Base-by-base conservation (phyloP, 768 basidiomycete species). In the Scleroderma bovista region DNA sequence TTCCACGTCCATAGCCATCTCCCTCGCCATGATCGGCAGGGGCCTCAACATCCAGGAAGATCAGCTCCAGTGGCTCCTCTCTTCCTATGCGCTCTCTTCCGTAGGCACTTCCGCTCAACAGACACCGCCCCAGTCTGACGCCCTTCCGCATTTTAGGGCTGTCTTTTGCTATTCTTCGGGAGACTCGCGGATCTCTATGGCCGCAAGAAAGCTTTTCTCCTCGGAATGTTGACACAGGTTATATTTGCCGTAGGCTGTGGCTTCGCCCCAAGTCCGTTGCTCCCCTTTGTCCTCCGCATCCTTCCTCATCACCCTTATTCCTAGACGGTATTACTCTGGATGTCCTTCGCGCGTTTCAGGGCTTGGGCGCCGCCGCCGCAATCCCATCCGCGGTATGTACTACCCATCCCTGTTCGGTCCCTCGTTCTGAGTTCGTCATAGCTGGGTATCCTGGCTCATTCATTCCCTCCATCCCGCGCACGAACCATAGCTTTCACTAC, bases 151-250 rank as follows among this genome's bases (percentile, higher is more conserved):
- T n/a, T 9, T 4, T 29, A 88, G 88, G 88, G 84, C 8, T 93
- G 90, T 57, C 70, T 92, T 11, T 75, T 92, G 3, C 72, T 93
- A 10, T 75, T 89, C 12, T 81, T 80, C 23, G 91, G 91, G 0
- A 74, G 88, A n/a, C 64, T 93, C 1, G 88, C 89, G 2, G 91
- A 93, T 62, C 67, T 88, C 2, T 82, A 85, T 54, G 90, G 92
- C 2, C 76, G 88, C 29, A 90, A 86, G 57, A 74, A 71, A 31
- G 73, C 73, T 0, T 94, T 90, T 63, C 48, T 85, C 6, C 10
- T 71, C 3, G 92, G 92, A 2, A 78, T 80, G 26, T 8, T 69
- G 3, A 69, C 75, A 48, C 74, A 84, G 33, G 62, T 72, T 8
- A 70, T 73, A 0, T 84, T 86, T 52, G 77, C 82, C 0, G 59